phyloP scores from a whole-genome alignment of 352 stramenopile species.

The Globisporangium perplexum region DNA sequence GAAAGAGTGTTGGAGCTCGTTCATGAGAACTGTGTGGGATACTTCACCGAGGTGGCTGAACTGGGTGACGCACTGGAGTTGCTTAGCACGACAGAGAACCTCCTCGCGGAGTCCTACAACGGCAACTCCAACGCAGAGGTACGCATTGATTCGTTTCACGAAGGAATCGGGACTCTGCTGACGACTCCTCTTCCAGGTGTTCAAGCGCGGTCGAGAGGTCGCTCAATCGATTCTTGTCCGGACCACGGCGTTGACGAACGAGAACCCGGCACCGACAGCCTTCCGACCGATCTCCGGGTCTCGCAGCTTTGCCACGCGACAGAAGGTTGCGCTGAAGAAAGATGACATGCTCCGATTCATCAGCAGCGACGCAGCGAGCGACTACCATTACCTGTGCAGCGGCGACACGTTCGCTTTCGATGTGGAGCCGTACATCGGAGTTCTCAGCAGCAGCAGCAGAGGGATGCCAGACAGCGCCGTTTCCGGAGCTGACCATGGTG shows the following conservation, averaged over 20 bases:
- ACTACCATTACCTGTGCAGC: slow-evolving; percentile 23
- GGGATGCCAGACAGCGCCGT: background rate
- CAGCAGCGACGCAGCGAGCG: slow-evolving; percentile 14
- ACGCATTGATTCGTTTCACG: background rate
- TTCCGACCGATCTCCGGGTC: slow-evolving; percentile 72
- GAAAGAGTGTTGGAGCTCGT: slow-evolving; percentile 60
- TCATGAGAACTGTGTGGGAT: slow-evolving; percentile 65
- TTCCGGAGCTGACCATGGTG: slow-evolving; percentile 1
- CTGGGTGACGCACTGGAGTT: slow-evolving; percentile 49
- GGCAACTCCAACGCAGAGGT: slow-evolving; percentile 44
- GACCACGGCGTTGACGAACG: slow-evolving; percentile 67
- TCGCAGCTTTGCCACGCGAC: slow-evolving; percentile 35
- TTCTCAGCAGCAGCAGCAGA: slow-evolving; percentile 25
- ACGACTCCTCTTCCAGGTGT: slow-evolving; percentile 25
- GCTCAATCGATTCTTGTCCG: slow-evolving; percentile 53
- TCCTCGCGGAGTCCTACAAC: slow-evolving; percentile 50
- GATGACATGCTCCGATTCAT: slow-evolving; percentile 27
- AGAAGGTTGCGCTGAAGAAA: slow-evolving; percentile 39
- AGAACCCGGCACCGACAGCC: slow-evolving; percentile 45
- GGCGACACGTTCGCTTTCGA: slow-evolving; percentile 63
- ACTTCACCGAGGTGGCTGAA: slow-evolving; percentile 75
- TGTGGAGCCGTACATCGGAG: slow-evolving; percentile 57
- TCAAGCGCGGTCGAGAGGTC: slow-evolving; percentile 46
- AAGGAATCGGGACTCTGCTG: background rate
- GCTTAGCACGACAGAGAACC: slow-evolving; percentile 64